Base-by-base conservation (phyloP, 2,329 filamentous ascomycete species). In the Colletotrichum tanaceti region DNA sequence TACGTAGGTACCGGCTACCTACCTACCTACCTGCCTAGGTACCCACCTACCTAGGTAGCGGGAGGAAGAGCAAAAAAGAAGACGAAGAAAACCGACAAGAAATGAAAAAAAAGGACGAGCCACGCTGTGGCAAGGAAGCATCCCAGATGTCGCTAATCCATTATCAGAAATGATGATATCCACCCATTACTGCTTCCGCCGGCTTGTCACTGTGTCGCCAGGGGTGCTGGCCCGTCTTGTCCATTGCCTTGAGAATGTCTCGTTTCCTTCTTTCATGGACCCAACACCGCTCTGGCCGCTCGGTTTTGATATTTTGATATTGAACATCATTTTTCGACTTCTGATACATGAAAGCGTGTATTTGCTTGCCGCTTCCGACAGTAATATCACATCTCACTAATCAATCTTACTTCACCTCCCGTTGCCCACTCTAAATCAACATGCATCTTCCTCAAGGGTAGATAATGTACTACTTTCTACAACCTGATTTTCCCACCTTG, bases 161-260 rank as follows among this genome's bases (percentile, higher is more conserved):
- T 54, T 22, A 13, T 54, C n/a, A n/a, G 52, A 53, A 53, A 53
- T 20, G n/a, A 7, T 35, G 22, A 38, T 16, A 20, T 35, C 32
- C 28, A 20, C 11, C n/a, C 32, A 35, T 38, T 7, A 16, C 11
- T 54, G 52, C n/a, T 22, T 24, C 57, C 57, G 44, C 28, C 28
- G n/a, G 32, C n/a, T 10, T 47, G 57, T 49, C 57, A 59, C 32
- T 59, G 57, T 32, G 18, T 59, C 38, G 24, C n/a, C 14, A 7
- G 43, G 35, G 22, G 39, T 22, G 18, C 10, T 44, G 18, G 24
- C 11, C 41, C 9, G 10, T 47, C 28, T 14, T 46, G 2, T 28
- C 18, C n/a, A 47, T 35, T 52, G 9, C 49, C 28, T 35, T 4
- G 5, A 52, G 10, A 52, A 20, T 39, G 50, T 14, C 32, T n/a